Conservation (phyloP, 1,139 yeast species). For the Arxiozyma telluris region DNA sequence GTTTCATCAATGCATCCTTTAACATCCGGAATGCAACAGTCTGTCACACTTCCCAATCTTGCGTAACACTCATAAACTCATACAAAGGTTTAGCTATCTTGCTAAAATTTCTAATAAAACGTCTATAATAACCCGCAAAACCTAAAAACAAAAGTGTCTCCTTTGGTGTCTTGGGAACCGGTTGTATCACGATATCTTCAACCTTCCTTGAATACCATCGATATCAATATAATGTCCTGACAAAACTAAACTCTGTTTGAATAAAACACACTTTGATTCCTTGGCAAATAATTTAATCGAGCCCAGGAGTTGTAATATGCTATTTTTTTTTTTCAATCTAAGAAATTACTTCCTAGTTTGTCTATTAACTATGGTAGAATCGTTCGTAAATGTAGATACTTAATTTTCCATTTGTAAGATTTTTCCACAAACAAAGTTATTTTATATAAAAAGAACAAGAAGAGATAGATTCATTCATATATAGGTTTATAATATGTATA, state of each 20-base stretch:
- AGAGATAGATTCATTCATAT: no score
- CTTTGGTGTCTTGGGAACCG: background rate
- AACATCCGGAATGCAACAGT: background rate
- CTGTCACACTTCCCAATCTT: background rate
- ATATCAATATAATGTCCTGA: background rate
- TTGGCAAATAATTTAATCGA: background rate
- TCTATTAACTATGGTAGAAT: no score
- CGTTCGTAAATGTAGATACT: no score
- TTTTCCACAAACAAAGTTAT: no score
- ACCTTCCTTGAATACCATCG: background rate
- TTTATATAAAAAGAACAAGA: no score
- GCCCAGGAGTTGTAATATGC: background rate
- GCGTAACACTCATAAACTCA: background rate
- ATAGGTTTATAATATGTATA: no score
- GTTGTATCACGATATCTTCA: background rate
- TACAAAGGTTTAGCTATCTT: background rate
- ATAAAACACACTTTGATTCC: background rate
- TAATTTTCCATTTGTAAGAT: no score
- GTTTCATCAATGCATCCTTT: background rate
- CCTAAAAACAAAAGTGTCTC: background rate
- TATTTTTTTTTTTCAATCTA: no score
- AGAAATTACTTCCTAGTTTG: no score
- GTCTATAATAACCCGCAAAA: background rate
- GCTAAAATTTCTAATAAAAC: background rate
- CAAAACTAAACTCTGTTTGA: background rate